Percentiles rank a stretch among this genome's conserved stretches.
Conservation (phyloP, 2,329 filamentous ascomycete genomes). For the Ophiocordyceps camponoti-leonardi region DNA sequence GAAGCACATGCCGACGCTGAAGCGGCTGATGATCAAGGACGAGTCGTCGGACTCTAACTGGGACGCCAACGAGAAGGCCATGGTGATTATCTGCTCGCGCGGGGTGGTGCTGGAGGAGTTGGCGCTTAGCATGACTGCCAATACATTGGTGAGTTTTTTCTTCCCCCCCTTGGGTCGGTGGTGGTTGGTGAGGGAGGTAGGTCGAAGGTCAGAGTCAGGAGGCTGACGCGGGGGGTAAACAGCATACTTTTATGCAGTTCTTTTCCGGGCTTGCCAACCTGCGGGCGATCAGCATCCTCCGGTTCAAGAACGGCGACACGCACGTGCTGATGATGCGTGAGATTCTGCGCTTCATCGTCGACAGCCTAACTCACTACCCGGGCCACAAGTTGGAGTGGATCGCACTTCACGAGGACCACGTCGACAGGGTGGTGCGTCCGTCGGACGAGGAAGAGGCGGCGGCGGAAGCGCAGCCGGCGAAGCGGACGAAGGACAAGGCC, state of each 20-base stretch:
- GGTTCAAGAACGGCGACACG: constrained; percentile 36
- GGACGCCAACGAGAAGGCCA: no score
- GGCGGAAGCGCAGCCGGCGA: constrained; percentile 11
- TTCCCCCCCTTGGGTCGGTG: no score
- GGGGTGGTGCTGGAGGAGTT: no score
- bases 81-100: no score
- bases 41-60: no score
- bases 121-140: constrained; percentile 38
- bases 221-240: background rate
- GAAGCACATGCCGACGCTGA: no score
- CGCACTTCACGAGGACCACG: constrained; percentile 31
- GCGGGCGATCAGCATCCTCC: constrained; percentile 36
- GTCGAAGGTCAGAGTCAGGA: no score
- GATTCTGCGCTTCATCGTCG: constrained; percentile 39
- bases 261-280: constrained; percentile 29
- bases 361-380: constrained; percentile 37
- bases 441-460: no score
- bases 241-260: constrained; percentile 42
- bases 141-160: constrained; percentile 29
- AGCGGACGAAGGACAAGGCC: constrained; percentile 18
- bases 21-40: no score
- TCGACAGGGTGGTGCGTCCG: constrained; percentile 31
- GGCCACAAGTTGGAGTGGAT: constrained; percentile 40
- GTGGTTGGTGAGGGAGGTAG: no score
- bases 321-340: constrained; percentile 40